A percentile compares a stretch with the other conserved stretches of the same genome.
These are phyloP conservation scores for Trichothecium sympodiale DNA, from an alignment of 2,329 filamentous ascomycete species.

Conservation along the genomic window DNA sequence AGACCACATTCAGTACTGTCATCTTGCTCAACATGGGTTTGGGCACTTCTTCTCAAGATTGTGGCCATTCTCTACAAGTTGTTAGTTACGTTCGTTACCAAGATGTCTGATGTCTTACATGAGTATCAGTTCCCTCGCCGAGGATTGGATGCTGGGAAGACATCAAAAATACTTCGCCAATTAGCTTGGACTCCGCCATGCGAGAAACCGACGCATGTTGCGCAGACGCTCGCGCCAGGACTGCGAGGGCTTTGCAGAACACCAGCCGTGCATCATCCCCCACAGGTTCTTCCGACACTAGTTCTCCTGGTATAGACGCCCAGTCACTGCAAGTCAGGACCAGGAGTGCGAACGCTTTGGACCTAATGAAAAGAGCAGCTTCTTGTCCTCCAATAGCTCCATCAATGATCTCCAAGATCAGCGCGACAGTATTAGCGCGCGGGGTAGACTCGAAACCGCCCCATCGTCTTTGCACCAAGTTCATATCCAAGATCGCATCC, in stretches of 20 bases:
- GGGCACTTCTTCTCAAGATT: slow-evolving; percentile 18
- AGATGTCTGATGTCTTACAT: slow-evolving; percentile 19
- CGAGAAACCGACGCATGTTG: slow-evolving; percentile 22
- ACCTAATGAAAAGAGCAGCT: slow-evolving; percentile 6
- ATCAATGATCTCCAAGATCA: slow-evolving; percentile 21
- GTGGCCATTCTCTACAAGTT: slow-evolving; percentile 25
- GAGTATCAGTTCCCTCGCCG: slow-evolving; percentile 26
- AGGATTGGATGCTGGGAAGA: slow-evolving; percentile 18
- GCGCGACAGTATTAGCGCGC: slow-evolving; percentile 24
- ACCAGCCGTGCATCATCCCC: slow-evolving; percentile 18
- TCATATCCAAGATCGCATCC: slow-evolving; percentile 33
- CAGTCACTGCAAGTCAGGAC: slow-evolving; percentile 31
- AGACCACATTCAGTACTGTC: too few relatives aligned
- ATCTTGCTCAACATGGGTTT: too few relatives aligned
- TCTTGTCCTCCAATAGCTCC: neutral
- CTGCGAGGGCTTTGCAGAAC: slow-evolving; percentile 26
- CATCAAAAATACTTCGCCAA: slow-evolving; percentile 28
- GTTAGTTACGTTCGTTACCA: slow-evolving; percentile 10
- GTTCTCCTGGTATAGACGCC: slow-evolving; percentile 18
- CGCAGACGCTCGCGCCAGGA: slow-evolving; percentile 24
- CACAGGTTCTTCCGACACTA: slow-evolving; percentile 15
- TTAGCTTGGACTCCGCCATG: slow-evolving; percentile 29
- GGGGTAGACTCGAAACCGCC: slow-evolving; percentile 16
- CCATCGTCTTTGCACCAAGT: slow-evolving; percentile 27
- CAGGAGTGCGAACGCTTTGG: slow-evolving; percentile 27